These are phyloP conservation scores for Colletotrichum sp. DNA, from an alignment of 2,329 filamentous ascomycete genomes.

Conservation along the genomic window DNA sequence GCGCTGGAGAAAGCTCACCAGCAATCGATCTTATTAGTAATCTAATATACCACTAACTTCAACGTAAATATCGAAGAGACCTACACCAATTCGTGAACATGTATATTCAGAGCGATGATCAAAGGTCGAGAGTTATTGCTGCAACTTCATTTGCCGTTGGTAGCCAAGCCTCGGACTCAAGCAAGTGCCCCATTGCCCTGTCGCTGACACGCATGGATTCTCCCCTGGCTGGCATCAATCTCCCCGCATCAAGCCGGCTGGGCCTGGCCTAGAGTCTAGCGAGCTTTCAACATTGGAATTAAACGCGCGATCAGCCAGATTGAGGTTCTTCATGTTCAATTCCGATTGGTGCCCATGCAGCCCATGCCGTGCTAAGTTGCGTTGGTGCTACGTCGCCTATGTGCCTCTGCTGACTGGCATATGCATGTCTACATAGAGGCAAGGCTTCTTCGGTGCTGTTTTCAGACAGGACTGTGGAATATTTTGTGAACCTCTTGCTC, in stretches of 20 bases:
- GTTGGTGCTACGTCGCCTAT: background rate
- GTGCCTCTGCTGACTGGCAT: background rate
- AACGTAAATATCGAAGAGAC: background rate
- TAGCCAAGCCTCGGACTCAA: background rate
- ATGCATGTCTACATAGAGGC: background rate
- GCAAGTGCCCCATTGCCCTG: background rate
- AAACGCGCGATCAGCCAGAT: background rate
- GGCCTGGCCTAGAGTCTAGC: background rate
- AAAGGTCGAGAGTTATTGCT: background rate
- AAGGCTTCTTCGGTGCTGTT: background rate
- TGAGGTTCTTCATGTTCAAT: background rate
- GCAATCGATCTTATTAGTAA: background rate
- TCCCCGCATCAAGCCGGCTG: background rate
- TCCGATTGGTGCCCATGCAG: background rate
- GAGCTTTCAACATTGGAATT: background rate
- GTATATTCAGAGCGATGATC: background rate
- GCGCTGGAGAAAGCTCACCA: background rate
- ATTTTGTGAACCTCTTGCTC: background rate
- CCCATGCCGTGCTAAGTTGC: background rate
- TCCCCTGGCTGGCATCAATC: background rate
- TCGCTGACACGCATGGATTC: background rate
- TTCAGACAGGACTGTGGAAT: accelerated
- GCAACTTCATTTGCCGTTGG: background rate
- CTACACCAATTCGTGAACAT: background rate
- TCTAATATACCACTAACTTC: background rate